Evolutionary conservation across 2,329 filamentous ascomycete genomes (phyloP).

Genomic region (Trichoderma breve): DNA sequence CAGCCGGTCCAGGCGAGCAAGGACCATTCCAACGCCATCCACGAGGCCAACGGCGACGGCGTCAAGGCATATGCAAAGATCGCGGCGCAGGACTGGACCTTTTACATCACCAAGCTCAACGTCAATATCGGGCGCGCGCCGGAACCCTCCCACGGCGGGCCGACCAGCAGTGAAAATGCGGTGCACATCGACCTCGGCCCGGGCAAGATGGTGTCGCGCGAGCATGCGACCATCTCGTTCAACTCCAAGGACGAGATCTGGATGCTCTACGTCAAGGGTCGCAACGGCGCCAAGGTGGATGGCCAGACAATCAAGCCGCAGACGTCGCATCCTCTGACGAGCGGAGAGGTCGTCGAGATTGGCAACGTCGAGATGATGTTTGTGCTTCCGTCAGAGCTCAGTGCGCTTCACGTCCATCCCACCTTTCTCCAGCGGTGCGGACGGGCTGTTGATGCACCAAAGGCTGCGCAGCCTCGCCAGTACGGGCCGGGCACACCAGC

Average conservation of each 20-base stretch:
- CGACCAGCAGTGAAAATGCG: conserved; percentile 42
- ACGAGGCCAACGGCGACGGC: conserved; percentile 59
- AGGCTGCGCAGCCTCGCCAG: conserved; percentile 30
- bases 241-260: conserved; percentile 68
- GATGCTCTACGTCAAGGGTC: conserved; percentile 83
- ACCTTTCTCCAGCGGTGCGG: conserved; percentile 69
- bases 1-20: conserved; percentile 57
- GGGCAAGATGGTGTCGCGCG: conserved; percentile 75
- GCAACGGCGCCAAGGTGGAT: conserved; percentile 87
- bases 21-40: conserved; percentile 62
- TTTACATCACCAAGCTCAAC: conserved; percentile 72
- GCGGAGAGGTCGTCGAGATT: conserved; percentile 89
- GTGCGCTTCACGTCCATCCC: conserved; percentile 64
- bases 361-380: conserved; percentile 98
- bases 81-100: conserved; percentile 79
- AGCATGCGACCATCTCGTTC: conserved; percentile 73
- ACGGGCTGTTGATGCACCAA: conserved; percentile 38
- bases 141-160: conserved; percentile 42
- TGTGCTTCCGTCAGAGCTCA: conserved; percentile 75
- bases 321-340: conserved; percentile 64
- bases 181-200: conserved; percentile 88
- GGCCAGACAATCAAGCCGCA: conserved; percentile 68
- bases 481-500: conserved; percentile 57
- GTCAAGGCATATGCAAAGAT: conserved; percentile 80
- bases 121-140: conserved; percentile 74